Evolutionary conservation across 2,329 filamentous ascomycete genomes (phyloP).

Genomic region (Botryotinia calthae): DNA sequence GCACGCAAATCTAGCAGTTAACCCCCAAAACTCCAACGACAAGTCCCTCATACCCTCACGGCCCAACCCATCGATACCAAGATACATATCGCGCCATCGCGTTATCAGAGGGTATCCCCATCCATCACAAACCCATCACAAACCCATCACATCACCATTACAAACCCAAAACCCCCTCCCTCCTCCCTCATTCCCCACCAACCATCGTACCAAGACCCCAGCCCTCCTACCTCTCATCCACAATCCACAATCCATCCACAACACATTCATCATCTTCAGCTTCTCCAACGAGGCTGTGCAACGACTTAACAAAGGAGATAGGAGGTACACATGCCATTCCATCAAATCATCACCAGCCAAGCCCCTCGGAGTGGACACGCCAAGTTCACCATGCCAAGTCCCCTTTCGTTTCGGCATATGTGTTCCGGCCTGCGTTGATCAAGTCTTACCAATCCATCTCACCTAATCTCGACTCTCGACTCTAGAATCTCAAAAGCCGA

Average conservation of each 20-base stretch:
- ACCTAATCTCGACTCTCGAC: neutral
- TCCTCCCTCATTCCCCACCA: neutral
- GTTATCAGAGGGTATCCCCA: neutral
- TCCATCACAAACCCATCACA: neutral
- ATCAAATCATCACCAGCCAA: constrained; percentile 9
- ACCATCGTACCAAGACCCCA: neutral
- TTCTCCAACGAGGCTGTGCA: neutral
- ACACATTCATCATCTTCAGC: neutral
- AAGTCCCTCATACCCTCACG: neutral
- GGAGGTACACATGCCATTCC: neutral
- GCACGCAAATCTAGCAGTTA: neutral
- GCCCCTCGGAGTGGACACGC: neutral
- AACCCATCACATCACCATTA: neutral
- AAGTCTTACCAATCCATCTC: constrained; percentile 1
- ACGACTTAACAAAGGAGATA: neutral
- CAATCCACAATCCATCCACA: neutral
- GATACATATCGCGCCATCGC: neutral
- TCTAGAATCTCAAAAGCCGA: neutral
- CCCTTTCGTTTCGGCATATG: neutral
- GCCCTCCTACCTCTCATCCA: neutral
- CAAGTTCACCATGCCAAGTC: neutral
- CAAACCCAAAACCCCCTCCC: neutral
- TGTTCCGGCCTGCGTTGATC: neutral
- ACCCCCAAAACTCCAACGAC: neutral
- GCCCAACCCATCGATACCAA: neutral